Evolutionary conservation across 2,329 filamentous ascomycete species (phyloP), one percentile per base, ranked within the genome.

Genomic region (Alternaria gaisen): DNA sequence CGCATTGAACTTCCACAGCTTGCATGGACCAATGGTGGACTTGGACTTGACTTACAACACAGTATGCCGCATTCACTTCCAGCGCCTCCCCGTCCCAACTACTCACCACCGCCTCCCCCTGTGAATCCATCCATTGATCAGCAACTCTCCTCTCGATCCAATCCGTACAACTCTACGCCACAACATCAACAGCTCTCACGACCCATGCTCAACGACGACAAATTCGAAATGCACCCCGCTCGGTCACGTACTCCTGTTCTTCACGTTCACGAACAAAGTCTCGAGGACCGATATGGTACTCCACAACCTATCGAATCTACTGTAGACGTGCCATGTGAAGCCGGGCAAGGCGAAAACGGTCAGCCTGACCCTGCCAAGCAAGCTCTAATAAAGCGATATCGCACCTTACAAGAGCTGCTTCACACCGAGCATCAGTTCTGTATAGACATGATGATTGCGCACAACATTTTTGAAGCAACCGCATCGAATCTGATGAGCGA

Each of bases 391-490:
- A 91, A 94, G 75, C 90, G 95, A 20, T 88, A 90, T 56, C 88
- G 96, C 75, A 88, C 96, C 48, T 90, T 98, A 71, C 94, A 94
- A 74, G 95, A 99, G 78, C 83, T 99, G 38, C 86, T 97, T 46
- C 93, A 97, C 72, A 99, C 95, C 0, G 95, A 99, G 76, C 89
- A 93, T 48, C 89, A 90, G 6, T 98, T 97, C 79, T 89, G 96
- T 58, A 88, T 93, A 65, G 95, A 99, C 77, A 94, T 99, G 92
- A 97, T 94, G 76, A 94, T 99, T 54, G 91, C 97, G 3, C 93
- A 97, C 73, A 94, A 98, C 74, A 98, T 99, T 56, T 99, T 98
- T 84, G 97, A 96, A 79, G 93, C 92, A 43, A 98, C 95, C 0
- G 92, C 93, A 1, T 89, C 91, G 57, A 88, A 92, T 9, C 88